Percentiles rank a stretch among this genome's conserved stretches.
Conservation (phyloP, 176 grass and related monocot species). For the Carex myosuroides region DNA sequence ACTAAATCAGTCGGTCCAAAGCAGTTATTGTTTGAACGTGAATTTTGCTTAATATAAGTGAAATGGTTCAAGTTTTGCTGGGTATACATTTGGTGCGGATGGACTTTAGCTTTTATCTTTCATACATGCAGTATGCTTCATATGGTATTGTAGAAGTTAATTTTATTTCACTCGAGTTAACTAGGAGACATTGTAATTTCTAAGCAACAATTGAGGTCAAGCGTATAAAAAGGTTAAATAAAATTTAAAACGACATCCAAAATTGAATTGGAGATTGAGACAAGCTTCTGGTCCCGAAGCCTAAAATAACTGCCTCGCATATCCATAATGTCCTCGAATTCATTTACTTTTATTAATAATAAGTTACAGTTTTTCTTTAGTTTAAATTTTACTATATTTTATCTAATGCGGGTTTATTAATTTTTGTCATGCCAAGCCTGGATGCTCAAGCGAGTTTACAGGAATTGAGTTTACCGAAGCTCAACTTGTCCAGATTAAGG, state of each 20-base stretch:
- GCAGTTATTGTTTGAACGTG: neutral
- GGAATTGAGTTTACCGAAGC: constrained; percentile 81
- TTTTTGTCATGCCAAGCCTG: constrained; percentile 71
- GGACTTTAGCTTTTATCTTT: neutral
- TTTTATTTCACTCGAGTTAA: neutral
- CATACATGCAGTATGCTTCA: neutral
- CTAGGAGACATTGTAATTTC: neutral
- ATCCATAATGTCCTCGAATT: neutral
- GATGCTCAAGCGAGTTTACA: constrained; percentile 79
- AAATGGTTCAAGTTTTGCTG: neutral
- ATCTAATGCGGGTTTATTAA: constrained; percentile 18
- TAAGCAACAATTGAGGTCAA: neutral
- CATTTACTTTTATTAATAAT: neutral
- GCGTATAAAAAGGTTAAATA: neutral
- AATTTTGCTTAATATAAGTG: neutral
- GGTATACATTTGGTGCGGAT: neutral
- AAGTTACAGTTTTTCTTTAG: neutral
- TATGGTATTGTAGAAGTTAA: neutral
- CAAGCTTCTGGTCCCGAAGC: neutral
- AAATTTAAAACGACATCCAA: neutral
- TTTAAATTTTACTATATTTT: neutral
- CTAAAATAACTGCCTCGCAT: neutral
- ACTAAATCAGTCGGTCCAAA: neutral
- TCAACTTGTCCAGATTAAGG: constrained; percentile 98
- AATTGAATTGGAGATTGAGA: neutral